Base-by-base conservation (phyloP, 2,329 filamentous ascomycete species). In the Talaromyces marneffei region DNA sequence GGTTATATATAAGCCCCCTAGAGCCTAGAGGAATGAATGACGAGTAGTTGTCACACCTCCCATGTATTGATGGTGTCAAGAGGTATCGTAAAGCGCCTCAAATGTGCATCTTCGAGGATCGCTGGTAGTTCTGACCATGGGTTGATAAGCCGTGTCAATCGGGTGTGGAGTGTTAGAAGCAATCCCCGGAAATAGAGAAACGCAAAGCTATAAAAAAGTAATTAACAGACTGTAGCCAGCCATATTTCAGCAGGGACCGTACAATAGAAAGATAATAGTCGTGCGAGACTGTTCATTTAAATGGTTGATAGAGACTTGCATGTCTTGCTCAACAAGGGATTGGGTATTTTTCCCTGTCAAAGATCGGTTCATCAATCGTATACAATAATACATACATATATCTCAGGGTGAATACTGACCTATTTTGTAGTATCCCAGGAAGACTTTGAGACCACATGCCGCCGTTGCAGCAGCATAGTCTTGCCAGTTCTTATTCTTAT, bases 401-500 rank as follows among this genome's bases (percentile, higher is more conserved):
- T 18, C n/a, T n/a, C 37, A 12, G 20, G n/a, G 2, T 23, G n/a
- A 10, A 20, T 42, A 18, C 42, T 46, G 20, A 46, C 42, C 42
- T 46, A 25, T 46, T 4, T 16, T 46, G 14, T 25, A 46, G 20
- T 46, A 27, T 6, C 25, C 59, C 14, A 61, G 14, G 18, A 61
- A 57, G 14, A n/a, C 18, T 33, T 67, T 66, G n/a, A 64, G 27
- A 18, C 48, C 67, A 2, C 69, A 71, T 3, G 71, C 72, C 10
- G 65, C 74, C 6, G 62, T 68, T 9, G 62, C 68, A 2, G 67
- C 73, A 0, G 74, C 72, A 59, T 73, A 75, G 0, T 40, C 33
- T 25, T 75, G 72, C 74, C 73, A 77, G 3, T 33, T 29, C 18
- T 76, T 70, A 35, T 71, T 70, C 64, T 75, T 76, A 50, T 75